Evolutionary conservation across 1,284 basidiomycete genomes (phyloP).

Genomic region (Anthracocystis panici-leucophaei): DNA sequence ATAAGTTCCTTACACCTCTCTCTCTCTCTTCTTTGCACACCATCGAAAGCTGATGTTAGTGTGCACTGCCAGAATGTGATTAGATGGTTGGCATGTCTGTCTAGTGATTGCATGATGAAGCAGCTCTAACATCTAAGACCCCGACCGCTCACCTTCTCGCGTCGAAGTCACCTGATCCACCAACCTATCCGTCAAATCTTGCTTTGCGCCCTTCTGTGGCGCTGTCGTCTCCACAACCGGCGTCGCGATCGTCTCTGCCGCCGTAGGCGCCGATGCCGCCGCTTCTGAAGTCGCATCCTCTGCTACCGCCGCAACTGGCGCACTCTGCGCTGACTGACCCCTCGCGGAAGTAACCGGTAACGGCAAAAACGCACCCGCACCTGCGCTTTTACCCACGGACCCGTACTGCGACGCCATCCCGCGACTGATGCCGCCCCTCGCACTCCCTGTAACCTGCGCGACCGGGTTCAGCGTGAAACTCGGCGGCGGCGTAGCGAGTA

Average conservation of each 20-base stretch:
- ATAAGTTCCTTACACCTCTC: slow-evolving; percentile 4
- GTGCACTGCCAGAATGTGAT: neutral
- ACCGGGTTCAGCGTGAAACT: slow-evolving; percentile 24
- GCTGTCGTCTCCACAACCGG: slow-evolving; percentile 18
- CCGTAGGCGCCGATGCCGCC: slow-evolving; percentile 17
- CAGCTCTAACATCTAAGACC: neutral
- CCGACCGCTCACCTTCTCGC: neutral
- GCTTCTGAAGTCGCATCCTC: neutral
- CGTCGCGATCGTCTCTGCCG: slow-evolving; percentile 30
- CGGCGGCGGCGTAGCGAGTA: slow-evolving; percentile 40
- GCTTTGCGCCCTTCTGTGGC: neutral
- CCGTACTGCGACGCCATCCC: slow-evolving; percentile 17
- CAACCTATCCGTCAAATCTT: slow-evolving; percentile 14
- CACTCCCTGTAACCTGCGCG: neutral
- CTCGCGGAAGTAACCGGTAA: slow-evolving; percentile 14
- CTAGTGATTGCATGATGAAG: neutral
- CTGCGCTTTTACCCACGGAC: slow-evolving; percentile 4
- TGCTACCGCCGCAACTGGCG: too few species aligned
- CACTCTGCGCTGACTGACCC: neutral
- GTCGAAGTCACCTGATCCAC: slow-evolving; percentile 8
- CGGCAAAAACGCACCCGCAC: slow-evolving; percentile 15
- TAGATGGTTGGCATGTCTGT: neutral
- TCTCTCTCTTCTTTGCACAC: neutral
- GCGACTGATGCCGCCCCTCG: neutral
- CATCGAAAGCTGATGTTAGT: neutral